Conservation (phyloP, 768 basidiomycete genomes). For the Mycena olivaceomarginata region DNA sequence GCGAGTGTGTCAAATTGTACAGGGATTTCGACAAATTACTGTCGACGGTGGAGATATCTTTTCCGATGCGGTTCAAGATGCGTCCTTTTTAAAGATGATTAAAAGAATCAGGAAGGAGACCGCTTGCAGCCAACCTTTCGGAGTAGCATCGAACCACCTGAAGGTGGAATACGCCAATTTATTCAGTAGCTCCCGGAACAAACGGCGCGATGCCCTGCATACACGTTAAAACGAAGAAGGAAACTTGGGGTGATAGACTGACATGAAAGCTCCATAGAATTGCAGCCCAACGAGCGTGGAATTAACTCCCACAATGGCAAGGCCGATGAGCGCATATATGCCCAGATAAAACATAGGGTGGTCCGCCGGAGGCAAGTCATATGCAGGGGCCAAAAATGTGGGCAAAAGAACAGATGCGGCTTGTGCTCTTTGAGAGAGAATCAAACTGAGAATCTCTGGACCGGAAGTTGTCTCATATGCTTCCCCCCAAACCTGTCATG, state of each 20-base stretch:
- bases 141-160: slow-evolving; percentile 6
- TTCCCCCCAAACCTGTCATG: slow-evolving; percentile 16
- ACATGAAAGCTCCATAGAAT: not conserved
- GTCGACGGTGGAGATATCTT: slow-evolving; percentile 3
- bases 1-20: slow-evolving; percentile 18
- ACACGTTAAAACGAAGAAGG: not conserved
- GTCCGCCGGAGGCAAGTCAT: slow-evolving; percentile 53
- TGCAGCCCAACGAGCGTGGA: slow-evolving; percentile 72
- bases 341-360: slow-evolving; percentile 74
- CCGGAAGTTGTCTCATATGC: slow-evolving; percentile 14
- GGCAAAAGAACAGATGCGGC: not conserved
- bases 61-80: not conserved
- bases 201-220: not conserved
- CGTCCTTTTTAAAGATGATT: not conserved
- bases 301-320: slow-evolving; percentile 61
- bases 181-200: not conserved
- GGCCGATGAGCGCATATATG: slow-evolving; percentile 77
- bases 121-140: not conserved
- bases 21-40: not conserved
- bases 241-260: not conserved
- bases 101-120: not conserved
- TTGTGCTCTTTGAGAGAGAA: slow-evolving; percentile 39
- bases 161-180: slow-evolving; percentile 1
- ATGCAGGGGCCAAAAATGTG: not conserved
- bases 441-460: slow-evolving; percentile 39